Conservation (phyloP, 495 filamentous ascomycete genomes). For the Acidiella bohemica region DNA sequence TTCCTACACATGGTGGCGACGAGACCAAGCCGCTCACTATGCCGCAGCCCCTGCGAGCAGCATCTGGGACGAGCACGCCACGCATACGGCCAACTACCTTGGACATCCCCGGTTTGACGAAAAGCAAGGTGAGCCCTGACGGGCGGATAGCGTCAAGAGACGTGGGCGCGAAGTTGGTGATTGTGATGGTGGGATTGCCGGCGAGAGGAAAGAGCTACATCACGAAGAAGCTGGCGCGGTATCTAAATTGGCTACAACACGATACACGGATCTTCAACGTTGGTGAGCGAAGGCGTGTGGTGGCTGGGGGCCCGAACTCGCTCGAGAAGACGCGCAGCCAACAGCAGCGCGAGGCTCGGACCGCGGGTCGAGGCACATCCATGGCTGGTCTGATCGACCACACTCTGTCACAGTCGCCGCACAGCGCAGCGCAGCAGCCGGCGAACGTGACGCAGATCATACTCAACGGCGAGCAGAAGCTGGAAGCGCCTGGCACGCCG, state of each 20-base stretch:
- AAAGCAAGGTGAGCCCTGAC: constrained; percentile 86
- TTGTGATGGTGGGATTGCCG: constrained; percentile 95
- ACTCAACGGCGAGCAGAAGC: constrained; percentile 26
- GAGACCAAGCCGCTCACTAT: constrained; percentile 28
- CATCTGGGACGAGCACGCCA: constrained; percentile 47
- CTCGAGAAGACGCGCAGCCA: constrained; percentile 16
- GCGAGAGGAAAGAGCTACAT: constrained; percentile 96
- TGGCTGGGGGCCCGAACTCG: constrained; percentile 44
- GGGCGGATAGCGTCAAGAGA: constrained; percentile 83
- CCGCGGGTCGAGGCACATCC: background rate
- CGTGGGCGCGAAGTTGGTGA: constrained; percentile 87
- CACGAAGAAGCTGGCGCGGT: constrained; percentile 91
- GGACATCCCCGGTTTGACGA: constrained; percentile 55
- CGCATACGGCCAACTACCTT: constrained; percentile 33
- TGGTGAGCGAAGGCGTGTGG: constrained; percentile 73
- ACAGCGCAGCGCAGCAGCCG: background rate
- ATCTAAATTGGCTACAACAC: constrained; percentile 94
- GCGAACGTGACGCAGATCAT: constrained; percentile 25
- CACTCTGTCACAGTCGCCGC: background rate
- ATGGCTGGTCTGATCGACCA: constrained; percentile 26
- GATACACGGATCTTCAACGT: constrained; percentile 95
- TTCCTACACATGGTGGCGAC: background rate
- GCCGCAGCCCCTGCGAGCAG: constrained; percentile 17
- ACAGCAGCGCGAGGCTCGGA: constrained; percentile 7
- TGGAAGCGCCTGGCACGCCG: constrained; percentile 18